Base-by-base conservation (phyloP, 805 yeast species). In the Wickerhamiella siamensis region DNA sequence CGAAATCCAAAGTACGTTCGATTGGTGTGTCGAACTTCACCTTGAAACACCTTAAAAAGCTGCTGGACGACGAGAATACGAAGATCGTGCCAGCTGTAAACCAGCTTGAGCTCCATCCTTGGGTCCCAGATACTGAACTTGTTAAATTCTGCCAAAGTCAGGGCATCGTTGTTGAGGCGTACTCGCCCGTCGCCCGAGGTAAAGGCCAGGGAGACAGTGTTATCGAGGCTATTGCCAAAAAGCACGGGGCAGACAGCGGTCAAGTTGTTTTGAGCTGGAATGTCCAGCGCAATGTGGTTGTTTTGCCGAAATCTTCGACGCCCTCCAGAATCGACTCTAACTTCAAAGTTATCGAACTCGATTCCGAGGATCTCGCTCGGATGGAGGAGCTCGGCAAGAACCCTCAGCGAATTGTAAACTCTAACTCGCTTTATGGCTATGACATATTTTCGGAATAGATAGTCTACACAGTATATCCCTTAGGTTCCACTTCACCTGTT, bases 21-120 rank as follows among this genome's bases (percentile, higher is more conserved):
- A 71, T 81, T 56, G 91, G 91, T 47, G 81, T 81, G 21, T 77
- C 83, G 17, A 81, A 81, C 61, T 73, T 75, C 53, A 68, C 79
- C 14, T 55, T 67, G 18, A 66, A 64, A 47, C 70, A 74, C 45
- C 55, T 78, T 43, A 62, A 67, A 42, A 64, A 57, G 35, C 64
- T 81, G 47, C 62, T 81, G 42, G 40, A 31, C 8, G 45, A 47
- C 18, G 59, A 60, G 10, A 66, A 65, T 34, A 71, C 71, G 41
- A 71, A 60, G 22, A 59, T 72, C 36, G 68, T 65, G 15, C 94
- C 94, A 9, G 83, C 72, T 14, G 73, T 67, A 18, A 74, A 77
- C 61, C 93, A 83, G 64, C 67, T 79, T 44, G 93, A 83, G 62
- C 60, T 74, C 43, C 91, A 82, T 59, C 86, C 86, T 39, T 67